phyloP scores from a whole-genome alignment of 2,329 filamentous ascomycete genomes.

The Diaporthe sp. region DNA sequence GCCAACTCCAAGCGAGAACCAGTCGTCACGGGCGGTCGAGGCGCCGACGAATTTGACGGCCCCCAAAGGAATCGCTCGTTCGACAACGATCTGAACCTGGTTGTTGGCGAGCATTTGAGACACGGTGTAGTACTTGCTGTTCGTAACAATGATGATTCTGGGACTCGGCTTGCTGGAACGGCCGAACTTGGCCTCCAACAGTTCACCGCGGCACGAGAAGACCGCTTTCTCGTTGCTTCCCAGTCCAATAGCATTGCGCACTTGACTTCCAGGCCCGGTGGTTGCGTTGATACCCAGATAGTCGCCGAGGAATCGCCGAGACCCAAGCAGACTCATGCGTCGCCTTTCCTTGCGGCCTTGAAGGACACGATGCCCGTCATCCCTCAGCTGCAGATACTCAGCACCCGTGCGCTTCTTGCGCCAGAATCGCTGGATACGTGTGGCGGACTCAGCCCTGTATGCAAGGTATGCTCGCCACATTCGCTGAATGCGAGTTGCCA shows the following conservation, averaged over 20 bases:
- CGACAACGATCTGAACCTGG: constrained; percentile 84
- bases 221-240: constrained; percentile 80
- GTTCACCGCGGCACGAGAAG: constrained; percentile 92
- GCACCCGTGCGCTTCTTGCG: constrained; percentile 91
- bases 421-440: constrained; percentile 95
- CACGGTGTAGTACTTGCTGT: constrained; percentile 89
- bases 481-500: constrained; percentile 97
- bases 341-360: constrained; percentile 90
- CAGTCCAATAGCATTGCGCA: constrained; percentile 82
- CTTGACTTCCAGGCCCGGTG: constrained; percentile 83
- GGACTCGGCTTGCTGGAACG: constrained; percentile 95
- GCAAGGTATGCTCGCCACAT: constrained; percentile 97
- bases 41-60: constrained; percentile 89
- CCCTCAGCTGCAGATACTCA: constrained; percentile 89
- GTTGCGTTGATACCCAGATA: constrained; percentile 90
- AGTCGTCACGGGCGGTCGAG: constrained; percentile 90
- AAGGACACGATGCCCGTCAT: constrained; percentile 87
- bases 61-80: constrained; percentile 85
- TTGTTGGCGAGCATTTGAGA: constrained; percentile 86
- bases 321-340: constrained; percentile 91
- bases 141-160: constrained; percentile 86
- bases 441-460: constrained; percentile 93
- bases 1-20: constrained; percentile 94
- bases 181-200: constrained; percentile 94
- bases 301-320: constrained; percentile 92